Percentiles rank a stretch among this genome's conserved stretches.
phyloP scores from a whole-genome alignment of 148 eudicot species.

The Fagopyrum homotropicum region DNA sequence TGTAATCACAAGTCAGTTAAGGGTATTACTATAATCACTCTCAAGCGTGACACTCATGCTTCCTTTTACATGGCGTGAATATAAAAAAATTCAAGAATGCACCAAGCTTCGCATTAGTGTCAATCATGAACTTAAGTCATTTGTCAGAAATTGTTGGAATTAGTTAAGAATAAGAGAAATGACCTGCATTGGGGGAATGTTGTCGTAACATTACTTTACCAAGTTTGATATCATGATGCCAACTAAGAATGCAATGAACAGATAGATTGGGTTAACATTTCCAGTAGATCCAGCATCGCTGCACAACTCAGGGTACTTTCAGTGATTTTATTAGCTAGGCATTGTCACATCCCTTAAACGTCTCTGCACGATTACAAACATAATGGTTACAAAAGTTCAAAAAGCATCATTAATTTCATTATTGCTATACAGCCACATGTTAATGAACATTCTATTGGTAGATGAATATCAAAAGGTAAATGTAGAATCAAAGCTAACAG shows the following conservation, averaged over 20 bases:
- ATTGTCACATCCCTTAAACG: slow-evolving; percentile 37
- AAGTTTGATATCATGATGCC: slow-evolving; percentile 40
- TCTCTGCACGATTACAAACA: slow-evolving; percentile 22
- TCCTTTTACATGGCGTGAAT: no score
- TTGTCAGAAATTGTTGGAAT: neutral
- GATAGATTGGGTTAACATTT: slow-evolving; percentile 45
- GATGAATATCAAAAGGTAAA: no score
- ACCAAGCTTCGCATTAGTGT: no score
- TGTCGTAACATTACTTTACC: slow-evolving; percentile 46
- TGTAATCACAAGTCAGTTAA: neutral
- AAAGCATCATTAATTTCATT: neutral
- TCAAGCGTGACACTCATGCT: no score
- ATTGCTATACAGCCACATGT: neutral
- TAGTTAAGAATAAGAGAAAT: neutral
- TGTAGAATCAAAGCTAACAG: no score
- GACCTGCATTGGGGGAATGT: slow-evolving; percentile 49
- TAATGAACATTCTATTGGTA: no score
- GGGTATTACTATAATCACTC: no score
- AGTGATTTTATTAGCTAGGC: slow-evolving; percentile 23
- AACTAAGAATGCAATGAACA: slow-evolving; percentile 45
- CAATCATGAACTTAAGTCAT: no score
- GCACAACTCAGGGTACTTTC: slow-evolving; percentile 41
- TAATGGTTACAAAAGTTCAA: neutral
- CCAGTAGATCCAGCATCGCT: slow-evolving; percentile 43
- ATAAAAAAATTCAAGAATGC: no score